These are phyloP conservation scores for Leishmania turanica DNA, from an alignment of 208 protist species.

Conservation along the genomic window DNA sequence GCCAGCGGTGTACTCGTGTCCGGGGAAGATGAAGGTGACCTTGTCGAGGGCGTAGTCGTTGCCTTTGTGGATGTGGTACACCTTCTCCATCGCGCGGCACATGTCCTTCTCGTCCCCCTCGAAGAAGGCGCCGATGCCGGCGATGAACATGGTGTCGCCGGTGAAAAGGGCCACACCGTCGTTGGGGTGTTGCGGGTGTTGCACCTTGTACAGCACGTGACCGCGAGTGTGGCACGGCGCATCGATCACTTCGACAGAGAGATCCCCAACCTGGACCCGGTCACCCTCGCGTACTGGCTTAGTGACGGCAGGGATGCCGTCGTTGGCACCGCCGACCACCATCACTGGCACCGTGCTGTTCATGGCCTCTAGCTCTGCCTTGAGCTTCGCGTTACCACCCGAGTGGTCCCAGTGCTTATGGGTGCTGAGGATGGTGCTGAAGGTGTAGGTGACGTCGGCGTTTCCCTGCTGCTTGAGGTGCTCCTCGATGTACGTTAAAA, in stretches of 20 bases:
- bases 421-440: conserved; percentile 86
- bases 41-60: conserved; percentile 43
- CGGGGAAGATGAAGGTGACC: conserved; percentile 78
- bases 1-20: conserved; percentile 91
- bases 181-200: conserved; percentile 30
- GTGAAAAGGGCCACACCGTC: conserved; percentile 90
- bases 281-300: conserved; percentile 66
- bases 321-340: conserved; percentile 79
- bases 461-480: conserved; percentile 16
- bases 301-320: conserved; percentile 76
- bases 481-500: conserved; percentile 56
- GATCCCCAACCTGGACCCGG: conserved; percentile 50
- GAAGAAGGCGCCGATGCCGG: conserved; percentile 94
- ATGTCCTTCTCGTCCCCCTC: conserved; percentile 88
- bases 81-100: conserved; percentile 63
- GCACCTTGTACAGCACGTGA: conserved; percentile 76
- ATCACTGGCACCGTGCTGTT: conserved; percentile 18
- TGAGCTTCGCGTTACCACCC: conserved; percentile 83
- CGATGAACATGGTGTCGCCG: conserved; percentile 95
- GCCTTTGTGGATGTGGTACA: conserved; percentile 54
- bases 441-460: not conserved
- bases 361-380: conserved; percentile 26
- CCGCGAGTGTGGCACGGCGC: conserved; percentile 89
- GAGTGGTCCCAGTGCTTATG: conserved; percentile 96
- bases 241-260: conserved; percentile 76